Conservation (phyloP, 345 rosid species). For the Laguncularia racemosa region DNA sequence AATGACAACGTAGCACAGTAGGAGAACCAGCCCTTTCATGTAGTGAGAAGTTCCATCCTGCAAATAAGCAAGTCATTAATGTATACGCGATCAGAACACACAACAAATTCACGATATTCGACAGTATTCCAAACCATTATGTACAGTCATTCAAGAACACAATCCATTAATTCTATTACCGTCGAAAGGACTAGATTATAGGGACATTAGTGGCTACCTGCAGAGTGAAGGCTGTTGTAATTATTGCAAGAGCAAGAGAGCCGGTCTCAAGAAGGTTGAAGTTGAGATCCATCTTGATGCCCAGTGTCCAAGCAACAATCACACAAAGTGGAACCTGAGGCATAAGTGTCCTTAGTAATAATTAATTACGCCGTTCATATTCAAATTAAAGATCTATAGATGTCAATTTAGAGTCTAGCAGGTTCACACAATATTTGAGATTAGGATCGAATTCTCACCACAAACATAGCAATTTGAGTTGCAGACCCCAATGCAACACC, state of each 20-base stretch:
- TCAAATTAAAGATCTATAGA: background rate
- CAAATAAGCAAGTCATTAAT: background rate
- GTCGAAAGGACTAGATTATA: too few species aligned
- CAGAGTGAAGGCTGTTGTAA: slow-evolving; percentile 66
- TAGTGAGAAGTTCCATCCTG: slow-evolving; percentile 96
- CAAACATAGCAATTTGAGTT: slow-evolving; percentile 76
- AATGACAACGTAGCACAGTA: slow-evolving; percentile 63
- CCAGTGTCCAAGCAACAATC: slow-evolving; percentile 67
- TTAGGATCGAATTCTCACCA: slow-evolving; percentile 32
- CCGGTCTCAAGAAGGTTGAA: slow-evolving; percentile 81
- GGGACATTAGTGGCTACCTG: slow-evolving; percentile 54
- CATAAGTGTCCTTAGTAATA: background rate
- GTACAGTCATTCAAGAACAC: too few species aligned
- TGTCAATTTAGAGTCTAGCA: too few species aligned
- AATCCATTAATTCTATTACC: too few species aligned
- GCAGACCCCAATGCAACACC: slow-evolving; percentile 92
- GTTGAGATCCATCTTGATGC: slow-evolving; percentile 72
- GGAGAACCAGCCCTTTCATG: slow-evolving; percentile 69
- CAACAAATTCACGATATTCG: too few species aligned
- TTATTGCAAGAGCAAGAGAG: slow-evolving; percentile 57
- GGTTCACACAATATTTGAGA: background rate
- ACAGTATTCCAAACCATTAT: too few species aligned
- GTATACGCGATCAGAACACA: too few species aligned
- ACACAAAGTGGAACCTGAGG: slow-evolving; percentile 67
- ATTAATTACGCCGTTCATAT: background rate